These are phyloP conservation scores for Tetracladium setigerum DNA, from an alignment of 495 filamentous ascomycete species.

Conservation along the genomic window DNA sequence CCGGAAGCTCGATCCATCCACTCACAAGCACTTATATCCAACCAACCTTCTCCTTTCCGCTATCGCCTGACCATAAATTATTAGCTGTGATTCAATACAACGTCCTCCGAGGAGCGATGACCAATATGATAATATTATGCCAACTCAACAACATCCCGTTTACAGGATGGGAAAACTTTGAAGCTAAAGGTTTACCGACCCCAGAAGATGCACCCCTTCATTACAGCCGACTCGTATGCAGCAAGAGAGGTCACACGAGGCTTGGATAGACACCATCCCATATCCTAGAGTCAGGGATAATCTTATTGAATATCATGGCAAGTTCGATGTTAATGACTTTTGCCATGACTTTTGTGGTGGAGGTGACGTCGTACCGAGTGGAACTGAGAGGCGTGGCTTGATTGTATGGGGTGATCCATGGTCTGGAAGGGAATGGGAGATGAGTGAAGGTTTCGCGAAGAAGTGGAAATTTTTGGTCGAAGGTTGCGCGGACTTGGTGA, in stretches of 20 bases:
- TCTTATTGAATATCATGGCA: not conserved
- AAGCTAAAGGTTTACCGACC: constrained; percentile 2
- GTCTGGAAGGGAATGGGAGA: constrained; percentile 33
- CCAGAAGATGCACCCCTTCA: not conserved
- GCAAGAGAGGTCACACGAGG: not conserved
- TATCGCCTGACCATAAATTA: constrained; percentile 27
- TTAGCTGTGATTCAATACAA: constrained; percentile 30
- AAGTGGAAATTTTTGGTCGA: constrained; percentile 34
- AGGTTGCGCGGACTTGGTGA: constrained; percentile 30
- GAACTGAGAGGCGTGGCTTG: not conserved
- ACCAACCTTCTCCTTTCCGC: constrained; percentile 23
- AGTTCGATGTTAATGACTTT: not conserved
- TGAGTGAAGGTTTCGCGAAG: constrained; percentile 30
- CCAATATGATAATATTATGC: constrained; percentile 25
- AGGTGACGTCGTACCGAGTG: not conserved
- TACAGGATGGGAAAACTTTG: constrained; percentile 20
- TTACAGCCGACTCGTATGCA: constrained; percentile 13
- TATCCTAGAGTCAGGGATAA: not conserved
- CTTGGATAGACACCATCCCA: constrained; percentile 3
- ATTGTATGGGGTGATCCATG: constrained; percentile 14
- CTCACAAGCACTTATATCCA: no score
- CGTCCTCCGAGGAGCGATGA: constrained; percentile 24
- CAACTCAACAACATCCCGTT: constrained; percentile 20
- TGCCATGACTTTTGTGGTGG: constrained; percentile 2
- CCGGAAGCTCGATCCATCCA: no score